Percentiles rank a stretch among this genome's conserved stretches.
Conservation (phyloP, 2,329 filamentous ascomycete species). For the Fusarium euwallaceae region DNA sequence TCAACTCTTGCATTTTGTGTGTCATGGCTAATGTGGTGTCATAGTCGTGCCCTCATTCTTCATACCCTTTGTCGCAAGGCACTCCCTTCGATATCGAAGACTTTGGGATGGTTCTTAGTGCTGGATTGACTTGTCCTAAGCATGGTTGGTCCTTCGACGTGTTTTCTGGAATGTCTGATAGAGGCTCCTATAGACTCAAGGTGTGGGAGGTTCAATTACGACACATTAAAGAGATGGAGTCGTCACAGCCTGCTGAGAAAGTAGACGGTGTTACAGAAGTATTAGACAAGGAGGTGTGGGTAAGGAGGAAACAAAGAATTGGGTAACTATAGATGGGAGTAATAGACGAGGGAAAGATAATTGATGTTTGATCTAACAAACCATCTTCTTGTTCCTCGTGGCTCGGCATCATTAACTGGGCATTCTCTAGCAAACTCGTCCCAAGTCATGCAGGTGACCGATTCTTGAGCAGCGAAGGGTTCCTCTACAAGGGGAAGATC, state of each 20-base stretch:
- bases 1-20: neutral
- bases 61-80: slow-evolving; percentile 74
- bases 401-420: neutral
- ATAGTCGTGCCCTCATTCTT: slow-evolving; percentile 76
- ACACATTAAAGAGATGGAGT: slow-evolving; percentile 9
- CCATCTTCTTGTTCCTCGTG: neutral
- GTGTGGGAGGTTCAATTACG: slow-evolving; percentile 75
- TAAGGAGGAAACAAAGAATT: slow-evolving; percentile 58
- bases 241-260: neutral
- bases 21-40: neutral
- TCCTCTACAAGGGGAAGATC: neutral
- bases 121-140: slow-evolving; percentile 75
- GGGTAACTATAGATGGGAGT: slow-evolving; percentile 25
- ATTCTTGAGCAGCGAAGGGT: no score
- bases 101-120: slow-evolving; percentile 73
- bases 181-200: slow-evolving; percentile 71
- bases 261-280: neutral
- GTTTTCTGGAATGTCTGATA: slow-evolving; percentile 71
- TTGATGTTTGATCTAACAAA: neutral
- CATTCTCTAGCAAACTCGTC: no score
- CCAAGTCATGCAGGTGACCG: no score
- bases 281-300: slow-evolving; percentile 56
- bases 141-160: slow-evolving; percentile 81
- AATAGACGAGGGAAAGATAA: no score
- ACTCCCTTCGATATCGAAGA: slow-evolving; percentile 79